Conservation (phyloP, 768 basidiomycete species). For the Boletus fagicola region DNA sequence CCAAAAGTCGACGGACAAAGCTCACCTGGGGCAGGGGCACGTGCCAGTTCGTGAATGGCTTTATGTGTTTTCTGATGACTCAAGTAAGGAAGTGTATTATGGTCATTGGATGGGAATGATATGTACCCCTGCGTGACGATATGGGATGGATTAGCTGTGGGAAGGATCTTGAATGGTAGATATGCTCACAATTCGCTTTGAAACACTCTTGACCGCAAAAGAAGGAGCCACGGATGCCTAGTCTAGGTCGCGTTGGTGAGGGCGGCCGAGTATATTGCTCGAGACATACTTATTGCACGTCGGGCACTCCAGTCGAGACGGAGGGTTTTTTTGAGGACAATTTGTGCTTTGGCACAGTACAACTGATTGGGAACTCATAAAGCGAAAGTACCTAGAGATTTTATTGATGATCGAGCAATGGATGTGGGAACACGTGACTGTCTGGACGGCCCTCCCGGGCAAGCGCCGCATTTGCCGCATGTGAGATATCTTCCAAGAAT, state of each 20-base stretch:
- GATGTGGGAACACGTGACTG: constrained; percentile 20
- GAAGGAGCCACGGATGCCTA: constrained; percentile 80
- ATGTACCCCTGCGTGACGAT: constrained; percentile 26
- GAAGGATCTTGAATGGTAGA: background rate
- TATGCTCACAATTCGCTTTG: constrained; percentile 82
- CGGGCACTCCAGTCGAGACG: constrained; percentile 87
- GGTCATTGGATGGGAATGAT: background rate
- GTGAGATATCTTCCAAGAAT: background rate
- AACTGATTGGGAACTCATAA: constrained; percentile 38
- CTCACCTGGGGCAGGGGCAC: constrained; percentile 24
- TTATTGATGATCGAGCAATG: background rate
- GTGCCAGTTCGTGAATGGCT: constrained; percentile 63
- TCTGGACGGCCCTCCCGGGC: background rate
- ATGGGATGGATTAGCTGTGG: background rate
- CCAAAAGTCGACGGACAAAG: background rate
- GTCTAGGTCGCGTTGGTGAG: constrained; percentile 41
- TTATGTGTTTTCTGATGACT: constrained; percentile 75
- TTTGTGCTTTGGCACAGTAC: constrained; percentile 64
- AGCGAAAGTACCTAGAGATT: background rate
- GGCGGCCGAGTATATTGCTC: background rate
- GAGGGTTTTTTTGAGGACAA: constrained; percentile 80
- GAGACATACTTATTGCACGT: constrained; percentile 82
- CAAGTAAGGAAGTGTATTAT: background rate
- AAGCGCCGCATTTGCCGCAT: background rate
- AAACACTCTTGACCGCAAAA: constrained; percentile 97